Evolutionary conservation across 768 basidiomycete genomes (phyloP).

Genomic region (Tricholoma flavovirens): DNA sequence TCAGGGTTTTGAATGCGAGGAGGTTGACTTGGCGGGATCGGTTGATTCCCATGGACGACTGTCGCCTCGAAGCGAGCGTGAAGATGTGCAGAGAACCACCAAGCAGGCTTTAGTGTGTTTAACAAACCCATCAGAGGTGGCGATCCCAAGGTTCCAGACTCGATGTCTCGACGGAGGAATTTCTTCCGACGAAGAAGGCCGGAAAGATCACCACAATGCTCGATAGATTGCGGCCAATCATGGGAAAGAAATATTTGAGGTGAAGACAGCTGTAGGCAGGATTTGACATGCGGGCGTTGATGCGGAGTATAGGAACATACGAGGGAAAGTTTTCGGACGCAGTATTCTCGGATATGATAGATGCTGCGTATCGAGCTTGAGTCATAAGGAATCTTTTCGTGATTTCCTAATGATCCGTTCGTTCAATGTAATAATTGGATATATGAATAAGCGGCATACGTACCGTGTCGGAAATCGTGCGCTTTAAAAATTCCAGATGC

Average conservation of each 20-base stretch:
- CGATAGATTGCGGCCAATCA: conserved; percentile 91
- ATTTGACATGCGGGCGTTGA: conserved; percentile 12
- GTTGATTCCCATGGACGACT: conserved; percentile 35
- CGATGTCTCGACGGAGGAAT: conserved; percentile 69
- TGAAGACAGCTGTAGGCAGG: conserved; percentile 42
- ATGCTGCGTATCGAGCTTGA: conserved; percentile 67
- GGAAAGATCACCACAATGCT: conserved; percentile 66
- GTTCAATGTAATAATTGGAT: not conserved
- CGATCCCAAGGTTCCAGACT: conserved; percentile 67
- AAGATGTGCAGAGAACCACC: conserved; percentile 94
- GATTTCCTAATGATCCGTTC: conserved; percentile 47
- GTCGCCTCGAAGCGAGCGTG: conserved; percentile 82
- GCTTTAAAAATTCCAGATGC: conserved; percentile 88
- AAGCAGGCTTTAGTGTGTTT: conserved; percentile 60
- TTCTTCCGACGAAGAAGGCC: conserved; percentile 69
- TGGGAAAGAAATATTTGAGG: conserved; percentile 86
- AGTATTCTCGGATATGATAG: conserved; percentile 89
- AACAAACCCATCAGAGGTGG: conserved; percentile 81
- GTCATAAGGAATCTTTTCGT: conserved; percentile 81
- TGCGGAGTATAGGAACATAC: conserved; percentile 29
- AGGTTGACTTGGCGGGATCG: not conserved
- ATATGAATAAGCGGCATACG: conserved; percentile 7
- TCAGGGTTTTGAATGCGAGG: conserved; percentile 22
- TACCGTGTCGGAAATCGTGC: conserved; percentile 68
- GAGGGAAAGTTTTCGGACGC: conserved; percentile 70